Evolutionary conservation across 352 stramenopile genomes (phyloP).

Genomic region (Globisporangium acanthophoron): DNA sequence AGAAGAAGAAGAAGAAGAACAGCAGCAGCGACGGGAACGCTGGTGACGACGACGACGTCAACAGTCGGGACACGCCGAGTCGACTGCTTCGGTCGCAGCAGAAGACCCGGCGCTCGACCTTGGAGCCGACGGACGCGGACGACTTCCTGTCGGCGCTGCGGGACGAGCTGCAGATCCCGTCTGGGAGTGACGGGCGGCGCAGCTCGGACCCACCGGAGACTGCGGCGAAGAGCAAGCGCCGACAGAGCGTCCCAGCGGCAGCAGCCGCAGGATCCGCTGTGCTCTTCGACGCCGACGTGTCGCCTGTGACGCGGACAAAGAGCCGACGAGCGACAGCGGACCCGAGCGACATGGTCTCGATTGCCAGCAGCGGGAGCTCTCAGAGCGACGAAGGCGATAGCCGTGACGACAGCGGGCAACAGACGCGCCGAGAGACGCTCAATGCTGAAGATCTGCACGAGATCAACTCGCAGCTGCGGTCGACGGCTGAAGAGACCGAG

Average conservation of each 20-base stretch:
- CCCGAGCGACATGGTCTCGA: slow-evolving; percentile 25
- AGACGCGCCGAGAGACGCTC: slow-evolving; percentile 49
- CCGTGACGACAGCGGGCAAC: slow-evolving; percentile 7
- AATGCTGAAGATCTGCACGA: slow-evolving; percentile 42
- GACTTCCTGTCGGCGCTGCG: slow-evolving; percentile 39
- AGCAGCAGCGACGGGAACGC: not conserved
- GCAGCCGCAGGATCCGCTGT: no score
- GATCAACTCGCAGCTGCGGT: slow-evolving; percentile 20
- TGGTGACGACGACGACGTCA: not conserved
- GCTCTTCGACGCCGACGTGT: slow-evolving; percentile 8
- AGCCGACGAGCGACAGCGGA: slow-evolving; percentile 47
- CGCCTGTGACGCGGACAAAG: slow-evolving; percentile 19
- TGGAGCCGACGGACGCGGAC: slow-evolving; percentile 43
- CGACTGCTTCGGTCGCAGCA: slow-evolving; percentile 6
- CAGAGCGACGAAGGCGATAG: not conserved
- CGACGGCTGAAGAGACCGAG: not conserved
- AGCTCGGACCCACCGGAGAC: not conserved
- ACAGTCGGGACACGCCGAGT: not conserved
- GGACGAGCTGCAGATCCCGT: slow-evolving; percentile 6
- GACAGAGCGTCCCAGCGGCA: slow-evolving; percentile 1
- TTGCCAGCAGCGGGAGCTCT: not conserved
- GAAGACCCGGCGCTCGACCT: slow-evolving; percentile 30
- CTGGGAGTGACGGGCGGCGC: slow-evolving; percentile 2
- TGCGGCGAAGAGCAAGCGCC: slow-evolving; percentile 1
- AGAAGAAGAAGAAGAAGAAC: slow-evolving; percentile 15